Percentiles rank a stretch among this genome's conserved stretches.
phyloP scores from a whole-genome alignment of 1,284 basidiomycete species.

The Naganishia albida region DNA sequence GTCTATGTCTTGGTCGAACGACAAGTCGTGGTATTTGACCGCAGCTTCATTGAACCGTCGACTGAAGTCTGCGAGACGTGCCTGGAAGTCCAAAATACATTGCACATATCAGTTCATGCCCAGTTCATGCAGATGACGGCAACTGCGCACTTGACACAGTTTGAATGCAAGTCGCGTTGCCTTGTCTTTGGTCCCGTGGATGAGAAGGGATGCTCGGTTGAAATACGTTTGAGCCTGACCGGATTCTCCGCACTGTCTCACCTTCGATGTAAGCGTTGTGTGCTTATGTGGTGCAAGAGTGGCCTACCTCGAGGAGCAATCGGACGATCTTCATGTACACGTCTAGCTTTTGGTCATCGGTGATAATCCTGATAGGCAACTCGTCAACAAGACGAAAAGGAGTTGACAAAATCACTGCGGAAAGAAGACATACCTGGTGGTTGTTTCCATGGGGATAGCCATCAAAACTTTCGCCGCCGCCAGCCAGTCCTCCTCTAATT shows the following conservation, averaged over 20 bases:
- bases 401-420: not conserved
- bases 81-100: constrained; percentile 54
- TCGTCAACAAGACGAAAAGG: not conserved
- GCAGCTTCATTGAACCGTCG: constrained; percentile 95
- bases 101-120: not conserved
- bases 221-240: constrained; percentile 94
- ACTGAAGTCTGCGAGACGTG: constrained; percentile 86
- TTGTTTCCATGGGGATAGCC: constrained; percentile 86
- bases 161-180: constrained; percentile 78
- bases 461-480: constrained; percentile 87
- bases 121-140: not conserved
- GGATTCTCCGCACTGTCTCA: constrained; percentile 47
- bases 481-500: constrained; percentile 87
- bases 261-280: too few species aligned
- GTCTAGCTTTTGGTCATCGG: constrained; percentile 82
- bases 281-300: not conserved
- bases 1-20: constrained; percentile 80
- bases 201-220: constrained; percentile 88
- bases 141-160: constrained; percentile 64
- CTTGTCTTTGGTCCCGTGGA: constrained; percentile 73
- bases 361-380: constrained; percentile 59
- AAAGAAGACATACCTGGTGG: constrained; percentile 65
- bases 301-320: constrained; percentile 80
- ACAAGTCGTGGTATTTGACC: constrained; percentile 88
- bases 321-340: constrained; percentile 93